Evolutionary conservation across 1,284 basidiomycete species (phyloP), one percentile per base, ranked within the genome.

Genomic region (Ceratobasidium papillatum): DNA sequence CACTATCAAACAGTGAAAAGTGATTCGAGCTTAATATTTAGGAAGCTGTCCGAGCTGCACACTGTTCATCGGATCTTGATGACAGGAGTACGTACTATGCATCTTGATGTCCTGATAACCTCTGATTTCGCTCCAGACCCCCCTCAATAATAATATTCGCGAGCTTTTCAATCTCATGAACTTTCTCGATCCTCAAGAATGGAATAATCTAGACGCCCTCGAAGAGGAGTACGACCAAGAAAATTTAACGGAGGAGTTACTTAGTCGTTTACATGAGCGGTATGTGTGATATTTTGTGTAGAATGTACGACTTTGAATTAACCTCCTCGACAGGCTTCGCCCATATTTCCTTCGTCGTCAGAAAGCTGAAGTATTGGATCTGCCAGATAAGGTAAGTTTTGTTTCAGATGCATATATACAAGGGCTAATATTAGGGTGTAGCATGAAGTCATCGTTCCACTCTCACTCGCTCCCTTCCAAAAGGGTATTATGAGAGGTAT

Each of bases 101-200:
- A 4, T 74, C 69, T 25, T 66, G 63, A 59, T 63, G 59, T 27
- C 62, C 11, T 12, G 64, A 12, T 63, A 43, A 45, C 0, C 19
- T 25, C 69, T 72, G 27, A 62, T 5, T 14, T 12, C 30, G 3
- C 27, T 56, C 25, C 80, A 96, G 87, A 99, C 98, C 0, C 97
- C 97, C 1, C 83, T 99, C 68, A 98, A 99, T 82, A 99, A 99
- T 84, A 99, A 98, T 80, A 91, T 99, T 45, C 88, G 94, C 68
- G 97, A 99, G 82, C 83, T 97, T 27, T 96, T 98, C 85, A 98
- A 96, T 81, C 86, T 98, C 52, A 94, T 98, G 89, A 94, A 95
- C 81, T 98, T 97, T 84, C 87, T 98, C 17, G 94, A 96, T 81
- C 89, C 90, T 0, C 80, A 84, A 0, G 85, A 90, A 72, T 97